Percentiles rank a stretch among this genome's conserved stretches.
phyloP scores from a whole-genome alignment of 441 rosid genomes.

The Raphanus hybrid region DNA sequence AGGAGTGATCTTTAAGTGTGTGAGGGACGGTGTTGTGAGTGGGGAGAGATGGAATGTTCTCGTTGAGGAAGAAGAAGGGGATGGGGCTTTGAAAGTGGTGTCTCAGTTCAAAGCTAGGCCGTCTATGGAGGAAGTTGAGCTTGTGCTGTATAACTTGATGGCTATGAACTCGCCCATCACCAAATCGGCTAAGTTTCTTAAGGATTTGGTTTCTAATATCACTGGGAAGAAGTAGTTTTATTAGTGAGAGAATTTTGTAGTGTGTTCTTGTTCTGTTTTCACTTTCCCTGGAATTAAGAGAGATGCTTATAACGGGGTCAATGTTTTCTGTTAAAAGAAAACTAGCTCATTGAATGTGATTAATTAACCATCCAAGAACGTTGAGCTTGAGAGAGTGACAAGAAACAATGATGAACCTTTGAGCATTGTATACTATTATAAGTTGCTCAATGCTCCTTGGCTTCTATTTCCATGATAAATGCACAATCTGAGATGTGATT shows the following conservation, averaged over 20 bases:
- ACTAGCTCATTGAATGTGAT: too few relatives aligned
- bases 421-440: too few relatives aligned
- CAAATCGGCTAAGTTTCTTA: constrained; percentile 79
- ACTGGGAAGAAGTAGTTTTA: constrained; percentile 62
- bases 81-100: constrained; percentile 64
- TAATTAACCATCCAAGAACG: too few relatives aligned
- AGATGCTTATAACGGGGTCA: too few relatives aligned
- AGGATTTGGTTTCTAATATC: constrained; percentile 68
- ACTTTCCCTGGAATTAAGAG: not conserved
- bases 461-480: too few relatives aligned
- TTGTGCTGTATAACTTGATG: constrained; percentile 79
- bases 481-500: not conserved
- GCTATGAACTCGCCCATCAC: constrained; percentile 85
- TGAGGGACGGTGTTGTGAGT: constrained; percentile 79
- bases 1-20: constrained; percentile 83
- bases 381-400: too few relatives aligned
- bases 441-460: too few relatives aligned
- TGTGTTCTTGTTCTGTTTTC: not conserved
- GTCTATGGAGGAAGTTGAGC: constrained; percentile 75
- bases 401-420: too few relatives aligned
- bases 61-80: constrained; percentile 81
- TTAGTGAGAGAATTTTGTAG: not conserved
- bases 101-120: constrained; percentile 74
- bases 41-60: constrained; percentile 80
- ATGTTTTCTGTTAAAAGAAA: too few relatives aligned